Evolutionary conservation across 1,284 basidiomycete species (phyloP), one percentile per base, ranked within the genome.

Genomic region (Leucoagaricus sp.): DNA sequence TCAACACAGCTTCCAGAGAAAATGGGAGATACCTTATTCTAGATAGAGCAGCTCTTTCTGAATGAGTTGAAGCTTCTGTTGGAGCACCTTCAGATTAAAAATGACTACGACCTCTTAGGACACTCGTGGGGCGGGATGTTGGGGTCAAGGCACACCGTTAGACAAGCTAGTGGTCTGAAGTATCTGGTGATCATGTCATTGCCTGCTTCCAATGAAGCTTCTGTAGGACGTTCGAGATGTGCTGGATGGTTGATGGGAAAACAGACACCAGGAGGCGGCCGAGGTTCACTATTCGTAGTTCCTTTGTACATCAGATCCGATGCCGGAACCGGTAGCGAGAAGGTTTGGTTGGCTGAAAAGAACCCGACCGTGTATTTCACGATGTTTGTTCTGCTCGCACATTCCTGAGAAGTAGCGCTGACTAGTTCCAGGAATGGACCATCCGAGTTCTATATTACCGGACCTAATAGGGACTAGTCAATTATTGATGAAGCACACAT

Each of bases 61-160:
- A 71, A 76, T 57, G 78, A 84, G 63, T 72, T 83, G 8, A 72
- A 75, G n/a, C 78, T 75, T 57, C 61, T 83, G 0, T 59, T 81
- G 10, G 25, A 55, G 5, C 64, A 76, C 44, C 66, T 83, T 1
- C 66, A 67, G 0, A 72, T 82, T 44, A 46, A 63, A 15, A 62
- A 68, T 15, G 59, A 72, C 41, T 82, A 74, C 61, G 72, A 74
- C 59, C 58, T 82, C 3, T 60, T 77, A 10, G 81, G 80, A 0
- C 80, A 82, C 47, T 81, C 77, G 15, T 81, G 77, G 76, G 81
- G 81, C n/a, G 78, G 64, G 7, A 81, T 81, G 69, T 66, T 82
- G n/a, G 79, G 67, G 0, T 66, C 73, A 0, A 63, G 72, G 28
- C 74, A 71, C 41, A 65, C 61, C 45, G 65, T 71, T 44, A 50